Percentiles rank a stretch among this genome's conserved stretches.
These are phyloP conservation scores for Colletotrichum tanaceti DNA, from an alignment of 2,329 filamentous ascomycete species.

Conservation along the genomic window DNA sequence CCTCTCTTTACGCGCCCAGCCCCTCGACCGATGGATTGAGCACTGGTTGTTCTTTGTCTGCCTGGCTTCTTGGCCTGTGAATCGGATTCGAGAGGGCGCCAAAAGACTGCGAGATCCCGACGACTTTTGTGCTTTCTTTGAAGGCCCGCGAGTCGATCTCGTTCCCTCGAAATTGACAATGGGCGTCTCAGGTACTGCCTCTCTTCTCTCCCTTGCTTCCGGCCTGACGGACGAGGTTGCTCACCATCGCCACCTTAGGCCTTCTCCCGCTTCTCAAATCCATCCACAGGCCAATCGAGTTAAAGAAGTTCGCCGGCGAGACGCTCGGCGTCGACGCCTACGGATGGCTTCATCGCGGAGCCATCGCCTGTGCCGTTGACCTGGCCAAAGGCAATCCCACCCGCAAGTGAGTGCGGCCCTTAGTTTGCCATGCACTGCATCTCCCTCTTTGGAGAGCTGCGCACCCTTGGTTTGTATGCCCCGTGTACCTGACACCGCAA, in stretches of 20 bases:
- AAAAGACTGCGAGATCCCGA: too few species aligned
- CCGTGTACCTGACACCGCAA: conserved; percentile 26
- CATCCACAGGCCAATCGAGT: conserved; percentile 87
- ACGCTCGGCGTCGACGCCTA: conserved; percentile 96
- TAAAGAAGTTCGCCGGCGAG: conserved; percentile 88
- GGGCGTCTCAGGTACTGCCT: conserved; percentile 41
- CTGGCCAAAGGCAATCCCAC: conserved; percentile 90
- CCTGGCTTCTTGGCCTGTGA: conserved; percentile 28
- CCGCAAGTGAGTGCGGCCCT: conserved; percentile 73
- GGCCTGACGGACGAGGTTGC: conserved; percentile 15
- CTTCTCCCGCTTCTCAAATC: conserved; percentile 94
- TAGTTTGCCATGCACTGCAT: not conserved
- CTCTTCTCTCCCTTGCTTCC: conserved; percentile 28
- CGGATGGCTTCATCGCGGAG: conserved; percentile 96
- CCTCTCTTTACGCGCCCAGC: conserved; percentile 24
- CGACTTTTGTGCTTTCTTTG: conserved; percentile 6
- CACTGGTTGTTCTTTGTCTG: conserved; percentile 12
- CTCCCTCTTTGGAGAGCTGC: not conserved
- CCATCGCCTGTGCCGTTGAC: conserved; percentile 89
- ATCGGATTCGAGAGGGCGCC: conserved; percentile 20
- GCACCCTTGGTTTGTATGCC: not conserved
- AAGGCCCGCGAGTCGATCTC: conserved; percentile 18
- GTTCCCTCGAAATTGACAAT: conserved; percentile 35
- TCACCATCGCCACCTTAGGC: conserved; percentile 64
- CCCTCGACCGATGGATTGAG: conserved; percentile 34